These are phyloP conservation scores for Leccinum pellstonianum DNA, from an alignment of 768 basidiomycete species.

Conservation along the genomic window DNA sequence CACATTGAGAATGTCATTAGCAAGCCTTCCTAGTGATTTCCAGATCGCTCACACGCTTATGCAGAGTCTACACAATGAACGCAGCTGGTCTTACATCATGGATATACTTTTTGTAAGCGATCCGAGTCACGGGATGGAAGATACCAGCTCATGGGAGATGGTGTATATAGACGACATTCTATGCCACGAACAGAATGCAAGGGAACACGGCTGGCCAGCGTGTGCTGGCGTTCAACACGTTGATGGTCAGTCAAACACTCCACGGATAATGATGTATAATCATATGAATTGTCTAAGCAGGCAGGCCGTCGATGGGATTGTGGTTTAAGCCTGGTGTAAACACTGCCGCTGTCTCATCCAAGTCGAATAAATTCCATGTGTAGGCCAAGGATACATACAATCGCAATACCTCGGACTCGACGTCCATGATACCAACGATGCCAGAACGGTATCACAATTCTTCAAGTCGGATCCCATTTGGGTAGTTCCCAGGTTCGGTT, in stretches of 20 bases:
- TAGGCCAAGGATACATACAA: constrained; percentile 18
- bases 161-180: constrained; percentile 62
- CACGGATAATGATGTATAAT: background rate
- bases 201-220: constrained; percentile 13
- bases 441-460: constrained; percentile 76
- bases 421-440: constrained; percentile 44
- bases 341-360: constrained; percentile 48
- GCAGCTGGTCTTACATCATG: constrained; percentile 77
- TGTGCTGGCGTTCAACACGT: constrained; percentile 11
- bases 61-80: constrained; percentile 49
- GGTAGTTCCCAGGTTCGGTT: constrained; percentile 75
- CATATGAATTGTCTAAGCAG: constrained; percentile 34
- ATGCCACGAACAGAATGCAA: constrained; percentile 10
- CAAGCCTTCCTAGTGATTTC: constrained; percentile 65
- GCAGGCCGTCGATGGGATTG: constrained; percentile 87
- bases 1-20: constrained; percentile 35
- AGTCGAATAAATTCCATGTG: constrained; percentile 59
- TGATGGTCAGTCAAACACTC: constrained; percentile 11
- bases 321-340: constrained; percentile 66
- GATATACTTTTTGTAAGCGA: constrained; percentile 86
- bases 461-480: constrained; percentile 73
- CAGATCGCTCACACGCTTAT: constrained; percentile 50
- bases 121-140: constrained; percentile 70
- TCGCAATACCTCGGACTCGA: background rate
- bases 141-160: constrained; percentile 70